These are phyloP conservation scores for Tolypocladium ophioglossoides DNA, from an alignment of 2,329 filamentous ascomycete genomes.

Conservation along the genomic window DNA sequence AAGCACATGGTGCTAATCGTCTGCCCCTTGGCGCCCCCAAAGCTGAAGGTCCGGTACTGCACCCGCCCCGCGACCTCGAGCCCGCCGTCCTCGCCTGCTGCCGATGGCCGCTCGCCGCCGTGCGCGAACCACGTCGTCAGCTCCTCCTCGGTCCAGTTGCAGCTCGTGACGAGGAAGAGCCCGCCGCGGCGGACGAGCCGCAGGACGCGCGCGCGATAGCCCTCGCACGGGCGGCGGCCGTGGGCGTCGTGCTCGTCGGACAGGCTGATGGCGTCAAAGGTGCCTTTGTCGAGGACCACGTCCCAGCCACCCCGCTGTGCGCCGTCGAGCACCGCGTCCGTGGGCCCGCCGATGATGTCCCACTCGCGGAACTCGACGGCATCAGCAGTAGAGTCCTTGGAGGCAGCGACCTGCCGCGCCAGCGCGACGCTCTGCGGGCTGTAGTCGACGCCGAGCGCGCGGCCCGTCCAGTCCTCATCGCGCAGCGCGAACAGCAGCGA, in stretches of 20 bases:
- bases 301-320: slow-evolving; percentile 54
- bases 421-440: slow-evolving; percentile 64
- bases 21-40: slow-evolving; percentile 80
- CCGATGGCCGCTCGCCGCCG: not conserved
- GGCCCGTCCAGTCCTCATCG: slow-evolving; percentile 51
- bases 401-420: slow-evolving; percentile 50
- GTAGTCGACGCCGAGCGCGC: slow-evolving; percentile 84
- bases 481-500: slow-evolving; percentile 77
- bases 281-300: slow-evolving; percentile 93
- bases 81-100: slow-evolving; percentile 17
- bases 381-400: slow-evolving; percentile 9
- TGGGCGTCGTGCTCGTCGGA: slow-evolving; percentile 41
- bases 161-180: slow-evolving; percentile 80
- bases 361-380: slow-evolving; percentile 41
- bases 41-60: slow-evolving; percentile 77
- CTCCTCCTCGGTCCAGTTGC: slow-evolving; percentile 95
- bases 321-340: slow-evolving; percentile 21
- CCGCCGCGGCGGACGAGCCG: slow-evolving; percentile 60
- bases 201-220: slow-evolving; percentile 61
- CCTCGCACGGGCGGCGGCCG: slow-evolving; percentile 57
- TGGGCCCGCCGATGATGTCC: slow-evolving; percentile 46
- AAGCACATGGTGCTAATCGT: slow-evolving; percentile 85
- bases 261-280: slow-evolving; percentile 91
- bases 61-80: slow-evolving; percentile 58
- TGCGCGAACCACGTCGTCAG: slow-evolving; percentile 65